A percentile compares a stretch with the other conserved stretches of the same genome.
These are phyloP conservation scores for Neofusicoccum umdonicola DNA, from an alignment of 2,329 filamentous ascomycete genomes.

Conservation along the genomic window DNA sequence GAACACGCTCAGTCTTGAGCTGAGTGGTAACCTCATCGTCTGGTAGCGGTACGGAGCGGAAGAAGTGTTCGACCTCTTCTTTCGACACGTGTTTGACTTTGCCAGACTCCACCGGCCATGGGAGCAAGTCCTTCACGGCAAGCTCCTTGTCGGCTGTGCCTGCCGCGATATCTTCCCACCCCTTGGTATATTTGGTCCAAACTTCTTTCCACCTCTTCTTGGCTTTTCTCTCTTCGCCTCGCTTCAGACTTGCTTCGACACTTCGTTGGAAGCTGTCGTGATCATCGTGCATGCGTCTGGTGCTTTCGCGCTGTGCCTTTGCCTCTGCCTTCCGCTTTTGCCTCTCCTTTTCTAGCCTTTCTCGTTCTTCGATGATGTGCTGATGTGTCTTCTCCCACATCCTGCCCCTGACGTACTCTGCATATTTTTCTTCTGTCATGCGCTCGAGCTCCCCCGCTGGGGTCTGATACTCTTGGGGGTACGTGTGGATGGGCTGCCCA, in stretches of 20 bases:
- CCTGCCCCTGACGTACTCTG: constrained; percentile 73
- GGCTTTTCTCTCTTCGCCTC: constrained; percentile 63
- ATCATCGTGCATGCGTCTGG: constrained; percentile 40
- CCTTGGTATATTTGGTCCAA: constrained; percentile 64
- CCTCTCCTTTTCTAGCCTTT: constrained; percentile 56
- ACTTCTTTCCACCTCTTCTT: constrained; percentile 56
- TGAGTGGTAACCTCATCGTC: constrained; percentile 44
- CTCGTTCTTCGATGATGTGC: constrained; percentile 74
- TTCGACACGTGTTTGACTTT: constrained; percentile 56
- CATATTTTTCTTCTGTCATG: constrained; percentile 94
- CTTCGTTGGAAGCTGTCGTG: constrained; percentile 55
- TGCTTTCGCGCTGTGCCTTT: constrained; percentile 24
- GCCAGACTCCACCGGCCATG: constrained; percentile 73
- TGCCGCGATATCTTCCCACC: constrained; percentile 60
- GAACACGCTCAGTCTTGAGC: constrained; percentile 80
- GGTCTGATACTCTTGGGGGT: constrained; percentile 58
- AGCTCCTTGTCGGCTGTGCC: constrained; percentile 21
- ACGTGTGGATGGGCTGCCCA: constrained; percentile 87
- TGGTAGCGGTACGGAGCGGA: constrained; percentile 54
- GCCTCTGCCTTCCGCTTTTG: constrained; percentile 47
- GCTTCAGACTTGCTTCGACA: constrained; percentile 67
- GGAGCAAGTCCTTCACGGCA: constrained; percentile 39
- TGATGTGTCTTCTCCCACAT: constrained; percentile 98
- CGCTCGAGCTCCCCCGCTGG: constrained; percentile 63
- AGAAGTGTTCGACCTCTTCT: constrained; percentile 66